Evolutionary conservation across 2,329 filamentous ascomycete species (phyloP).

Genomic region (Talaromyces atroroseus): DNA sequence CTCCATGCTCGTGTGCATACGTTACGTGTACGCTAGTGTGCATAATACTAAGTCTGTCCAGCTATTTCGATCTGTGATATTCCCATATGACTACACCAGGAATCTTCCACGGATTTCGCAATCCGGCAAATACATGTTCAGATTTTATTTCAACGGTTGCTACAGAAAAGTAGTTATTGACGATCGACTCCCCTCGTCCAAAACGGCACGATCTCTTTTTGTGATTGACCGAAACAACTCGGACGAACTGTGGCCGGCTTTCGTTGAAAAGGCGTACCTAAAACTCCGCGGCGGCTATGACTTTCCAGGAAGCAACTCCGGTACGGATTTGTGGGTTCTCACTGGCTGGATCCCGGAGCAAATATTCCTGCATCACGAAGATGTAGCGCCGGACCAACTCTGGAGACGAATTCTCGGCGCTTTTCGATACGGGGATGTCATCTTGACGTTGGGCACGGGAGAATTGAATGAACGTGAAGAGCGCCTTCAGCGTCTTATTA

Average conservation of each 20-base stretch:
- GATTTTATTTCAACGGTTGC: slow-evolving; percentile 94
- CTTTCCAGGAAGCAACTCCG: slow-evolving; percentile 95
- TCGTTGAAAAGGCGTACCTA: slow-evolving; percentile 93
- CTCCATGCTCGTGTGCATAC: not conserved
- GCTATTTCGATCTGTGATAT: slow-evolving; percentile 67
- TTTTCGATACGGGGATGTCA: slow-evolving; percentile 71
- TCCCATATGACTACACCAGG: slow-evolving; percentile 62
- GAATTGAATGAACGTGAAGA: slow-evolving; percentile 73
- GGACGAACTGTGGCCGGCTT: slow-evolving; percentile 78
- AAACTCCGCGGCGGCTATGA: slow-evolving; percentile 95
- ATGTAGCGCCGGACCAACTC: slow-evolving; percentile 66
- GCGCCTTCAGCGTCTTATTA: slow-evolving; percentile 71
- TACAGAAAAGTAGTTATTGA: slow-evolving; percentile 83
- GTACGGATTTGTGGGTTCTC: slow-evolving; percentile 86
- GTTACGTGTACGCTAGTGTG: not conserved
- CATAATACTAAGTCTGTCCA: slow-evolving; percentile 26
- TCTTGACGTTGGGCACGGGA: slow-evolving; percentile 87
- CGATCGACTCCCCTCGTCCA: slow-evolving; percentile 74
- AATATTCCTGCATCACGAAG: slow-evolving; percentile 81
- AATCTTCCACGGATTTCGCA: slow-evolving; percentile 59
- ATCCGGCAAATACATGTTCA: slow-evolving; percentile 84
- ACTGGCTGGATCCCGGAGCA: slow-evolving; percentile 98
- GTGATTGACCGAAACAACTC: slow-evolving; percentile 82
- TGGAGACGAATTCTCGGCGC: slow-evolving; percentile 73
- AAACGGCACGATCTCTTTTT: slow-evolving; percentile 69